Base-by-base conservation (phyloP, 306 rosid species). In the Malus asiatica region DNA sequence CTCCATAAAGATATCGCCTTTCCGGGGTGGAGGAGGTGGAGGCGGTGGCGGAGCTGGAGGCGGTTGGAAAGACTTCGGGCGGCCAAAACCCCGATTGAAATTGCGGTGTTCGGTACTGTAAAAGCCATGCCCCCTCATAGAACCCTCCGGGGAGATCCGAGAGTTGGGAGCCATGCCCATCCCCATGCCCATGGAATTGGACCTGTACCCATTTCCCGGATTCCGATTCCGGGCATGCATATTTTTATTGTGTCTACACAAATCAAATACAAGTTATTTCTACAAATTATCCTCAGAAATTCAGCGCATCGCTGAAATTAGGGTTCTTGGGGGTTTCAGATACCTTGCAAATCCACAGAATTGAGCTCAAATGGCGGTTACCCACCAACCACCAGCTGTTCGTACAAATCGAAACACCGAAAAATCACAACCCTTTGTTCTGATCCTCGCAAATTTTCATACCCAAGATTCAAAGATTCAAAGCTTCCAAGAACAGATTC, bases 1-100 rank as follows among this genome's bases (percentile, higher is more conserved):
- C 82, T 95, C 98, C 67, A 89, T 72, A 23, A 95, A 95, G 63
- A 95, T 64, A 12, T 95, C 97, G 4, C 82, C 81, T 51, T 79
- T 84, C 19, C 84, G 88, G 19, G 81, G 81, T 9, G 74, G 80
- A 63, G 80, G 77, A 1, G 71, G 65, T 4, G 78, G 69, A 1
- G 65, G 77, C 1, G 76, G 84, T 5, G 83, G 75, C 0, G 76
- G 76, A 1, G 65, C 55, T 4, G 80, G 74, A 0, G 61, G 74
- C 0, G 53, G 73, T 35, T 78, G 90, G 77, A 79, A 83, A 12
- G 85, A 78, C 67, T 87, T 89, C 27, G 84, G 59, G 8, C 88
- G 83, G 58, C 84, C 87, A 70, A 76, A 88, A 57, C 82, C 84
- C 8, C 86, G 92, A 72, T 77, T 84, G 62, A 66, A 80, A 76